A percentile compares a stretch with the other conserved stretches of the same genome.
Evolutionary conservation across 495 filamentous ascomycete species (phyloP).

Genomic region (Tuber umbilicatum): DNA sequence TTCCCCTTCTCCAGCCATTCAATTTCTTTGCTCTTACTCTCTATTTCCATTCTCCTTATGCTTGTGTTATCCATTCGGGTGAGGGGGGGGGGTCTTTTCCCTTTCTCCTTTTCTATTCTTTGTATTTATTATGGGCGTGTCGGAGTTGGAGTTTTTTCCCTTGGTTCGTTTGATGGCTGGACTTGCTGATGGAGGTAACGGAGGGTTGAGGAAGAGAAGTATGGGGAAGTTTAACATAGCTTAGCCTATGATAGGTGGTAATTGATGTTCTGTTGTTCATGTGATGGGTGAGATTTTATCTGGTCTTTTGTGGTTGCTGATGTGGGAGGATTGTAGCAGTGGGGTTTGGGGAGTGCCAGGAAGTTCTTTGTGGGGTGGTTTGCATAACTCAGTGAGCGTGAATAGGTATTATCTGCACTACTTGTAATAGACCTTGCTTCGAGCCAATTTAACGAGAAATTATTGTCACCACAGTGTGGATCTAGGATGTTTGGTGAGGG

Average conservation of each 20-base stretch:
- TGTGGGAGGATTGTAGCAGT: neutral
- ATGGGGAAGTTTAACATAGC: neutral
- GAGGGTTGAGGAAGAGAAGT: neutral
- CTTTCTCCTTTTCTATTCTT: neutral
- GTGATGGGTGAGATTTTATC: neutral
- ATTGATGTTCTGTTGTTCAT: neutral
- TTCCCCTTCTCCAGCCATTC: neutral
- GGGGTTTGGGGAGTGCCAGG: neutral
- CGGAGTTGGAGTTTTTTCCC: neutral
- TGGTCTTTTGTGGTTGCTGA: neutral
- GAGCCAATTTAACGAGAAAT: neutral
- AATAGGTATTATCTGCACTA: neutral
- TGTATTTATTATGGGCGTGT: neutral
- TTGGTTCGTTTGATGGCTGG: neutral
- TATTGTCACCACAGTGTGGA: neutral
- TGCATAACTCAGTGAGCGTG: neutral
- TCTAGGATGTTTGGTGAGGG: neutral
- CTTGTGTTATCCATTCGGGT: neutral
- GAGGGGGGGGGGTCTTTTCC: neutral
- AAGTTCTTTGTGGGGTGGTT: neutral
- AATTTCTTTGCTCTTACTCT: neutral
- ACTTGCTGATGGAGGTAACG: neutral
- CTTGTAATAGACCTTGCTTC: neutral
- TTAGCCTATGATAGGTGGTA: neutral
- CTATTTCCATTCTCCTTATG: neutral